A percentile compares a stretch with the other conserved stretches of the same genome.
These are phyloP conservation scores for Apiospora hydei DNA, from an alignment of 2,329 filamentous ascomycete species.

Conservation along the genomic window DNA sequence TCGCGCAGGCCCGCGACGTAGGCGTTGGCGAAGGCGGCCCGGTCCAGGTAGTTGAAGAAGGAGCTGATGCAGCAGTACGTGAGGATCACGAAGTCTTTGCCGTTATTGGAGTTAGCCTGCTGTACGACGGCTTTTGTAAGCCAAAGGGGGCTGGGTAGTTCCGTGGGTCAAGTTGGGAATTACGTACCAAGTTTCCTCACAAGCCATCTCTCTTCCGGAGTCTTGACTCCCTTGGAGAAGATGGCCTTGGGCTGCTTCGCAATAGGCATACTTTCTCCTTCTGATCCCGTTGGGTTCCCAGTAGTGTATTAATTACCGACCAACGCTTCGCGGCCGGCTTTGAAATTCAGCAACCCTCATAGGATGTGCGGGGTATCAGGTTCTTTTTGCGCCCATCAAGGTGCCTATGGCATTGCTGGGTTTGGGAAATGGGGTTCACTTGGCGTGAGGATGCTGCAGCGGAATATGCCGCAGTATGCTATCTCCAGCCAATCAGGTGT, in stretches of 20 bases:
- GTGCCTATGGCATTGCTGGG: not conserved
- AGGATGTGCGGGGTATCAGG: not conserved
- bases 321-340: not conserved
- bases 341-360: not conserved
- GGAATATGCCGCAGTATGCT: not conserved
- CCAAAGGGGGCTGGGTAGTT: not conserved
- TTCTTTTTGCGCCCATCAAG: not conserved
- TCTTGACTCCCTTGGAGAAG: constrained; percentile 11
- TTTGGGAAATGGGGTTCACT: not conserved
- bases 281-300: not conserved
- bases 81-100: constrained; percentile 43
- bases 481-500: not conserved
- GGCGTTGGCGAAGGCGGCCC: constrained; percentile 51
- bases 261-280: not conserved
- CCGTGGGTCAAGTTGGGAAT: not conserved
- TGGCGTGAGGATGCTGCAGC: not conserved
- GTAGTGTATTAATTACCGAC: not conserved
- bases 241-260: not conserved
- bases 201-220: constrained; percentile 38
- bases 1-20: constrained; percentile 49
- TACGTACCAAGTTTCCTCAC: constrained; percentile 40
- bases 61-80: constrained; percentile 46
- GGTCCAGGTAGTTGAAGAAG: constrained; percentile 50
- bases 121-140: not conserved
- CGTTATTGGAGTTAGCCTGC: not conserved